Percentiles rank a stretch among this genome's conserved stretches.
These are phyloP conservation scores for Phlyctochytrium arcticum DNA, from an alignment of 192 early-diverging fungal species.

Conservation along the genomic window DNA sequence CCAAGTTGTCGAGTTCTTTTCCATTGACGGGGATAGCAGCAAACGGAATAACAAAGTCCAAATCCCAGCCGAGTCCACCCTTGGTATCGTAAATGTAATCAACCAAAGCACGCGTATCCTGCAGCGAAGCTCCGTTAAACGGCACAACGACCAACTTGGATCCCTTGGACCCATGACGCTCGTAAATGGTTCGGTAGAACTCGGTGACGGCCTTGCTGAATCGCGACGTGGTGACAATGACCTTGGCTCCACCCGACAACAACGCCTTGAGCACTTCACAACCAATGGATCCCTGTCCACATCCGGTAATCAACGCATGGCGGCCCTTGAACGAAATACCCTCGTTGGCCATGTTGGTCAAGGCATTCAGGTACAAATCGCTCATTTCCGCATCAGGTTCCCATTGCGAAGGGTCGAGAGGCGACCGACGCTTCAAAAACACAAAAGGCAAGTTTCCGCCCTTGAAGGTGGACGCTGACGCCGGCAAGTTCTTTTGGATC, in stretches of 20 bases:
- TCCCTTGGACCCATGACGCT: constrained; percentile 82
- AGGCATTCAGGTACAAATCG: constrained; percentile 74
- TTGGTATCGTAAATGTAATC: constrained; percentile 81
- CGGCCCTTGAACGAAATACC: constrained; percentile 85
- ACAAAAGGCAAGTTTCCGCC: constrained; percentile 41
- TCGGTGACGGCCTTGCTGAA: constrained; percentile 74
- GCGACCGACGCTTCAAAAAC: constrained; percentile 44
- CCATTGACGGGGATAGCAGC: constrained; percentile 90
- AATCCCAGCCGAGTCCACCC: constrained; percentile 82
- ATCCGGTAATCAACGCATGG: constrained; percentile 84
- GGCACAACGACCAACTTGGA: constrained; percentile 83
- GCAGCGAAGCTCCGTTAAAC: constrained; percentile 88
- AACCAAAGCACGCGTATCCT: constrained; percentile 77
- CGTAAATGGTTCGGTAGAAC: constrained; percentile 86
- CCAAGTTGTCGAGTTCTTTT: constrained; percentile 78
- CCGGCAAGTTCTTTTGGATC: constrained; percentile 31
- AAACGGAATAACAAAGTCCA: constrained; percentile 93
- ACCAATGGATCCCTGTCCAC: constrained; percentile 86
- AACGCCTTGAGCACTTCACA: constrained; percentile 77
- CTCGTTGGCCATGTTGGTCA: constrained; percentile 72
- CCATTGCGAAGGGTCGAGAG: constrained; percentile 70
- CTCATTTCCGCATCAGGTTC: constrained; percentile 77
- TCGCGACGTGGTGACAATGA: constrained; percentile 88
- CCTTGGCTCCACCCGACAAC: constrained; percentile 80
- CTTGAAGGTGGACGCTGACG: neutral